Evolutionary conservation across 2,329 filamentous ascomycete genomes (phyloP), one percentile per base, ranked within the genome.

Genomic region (Nannizziopsis arthrosporioides): DNA sequence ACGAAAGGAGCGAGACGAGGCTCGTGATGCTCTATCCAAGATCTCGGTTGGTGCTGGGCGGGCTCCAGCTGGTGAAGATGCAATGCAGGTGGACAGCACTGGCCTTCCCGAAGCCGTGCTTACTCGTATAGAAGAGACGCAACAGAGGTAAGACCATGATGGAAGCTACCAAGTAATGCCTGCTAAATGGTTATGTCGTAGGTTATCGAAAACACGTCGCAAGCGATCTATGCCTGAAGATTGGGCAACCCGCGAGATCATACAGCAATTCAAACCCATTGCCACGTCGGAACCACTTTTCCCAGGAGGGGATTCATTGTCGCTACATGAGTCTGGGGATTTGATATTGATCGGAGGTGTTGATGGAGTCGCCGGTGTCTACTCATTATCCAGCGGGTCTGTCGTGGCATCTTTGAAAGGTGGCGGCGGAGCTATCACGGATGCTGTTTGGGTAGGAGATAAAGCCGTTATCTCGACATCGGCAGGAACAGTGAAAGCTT

Each of bases 1-100:
- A 63, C 84, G 85, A n/a, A 83, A 79, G 63, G 92, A 98, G 73
- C 74, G 92, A 54, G 89, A 98, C 59, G 89, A 96, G 66, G 89
- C 92, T 40, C 77, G 90, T 55, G 84, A 92, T 67, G 86, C 92
- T 11, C 71, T 98, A 44, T 87, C 87, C 32, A 87, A 85, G 63
- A 77, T 96, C 11, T 85, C 85, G 1, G 80, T 95, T 39, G 80
- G 80, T 19, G 73, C 74, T 22, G 70, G 69, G 40, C 69, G 48
- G 66, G 65, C 53, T 66, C 68, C 48, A 68, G 57, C 56, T 9
- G 76, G 78, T 57, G 85, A 82, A 22, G 92, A 96, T 64, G 82
- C 83, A 14, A 98, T 98, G 92, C 85, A 92, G 56, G 81, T 98
- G 14, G 92, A 98, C 63, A 80, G 76, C 47, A 80, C 88, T 57